Conservation (phyloP, 805 yeast genomes). For the Metschnikowia amazonensis region DNA sequence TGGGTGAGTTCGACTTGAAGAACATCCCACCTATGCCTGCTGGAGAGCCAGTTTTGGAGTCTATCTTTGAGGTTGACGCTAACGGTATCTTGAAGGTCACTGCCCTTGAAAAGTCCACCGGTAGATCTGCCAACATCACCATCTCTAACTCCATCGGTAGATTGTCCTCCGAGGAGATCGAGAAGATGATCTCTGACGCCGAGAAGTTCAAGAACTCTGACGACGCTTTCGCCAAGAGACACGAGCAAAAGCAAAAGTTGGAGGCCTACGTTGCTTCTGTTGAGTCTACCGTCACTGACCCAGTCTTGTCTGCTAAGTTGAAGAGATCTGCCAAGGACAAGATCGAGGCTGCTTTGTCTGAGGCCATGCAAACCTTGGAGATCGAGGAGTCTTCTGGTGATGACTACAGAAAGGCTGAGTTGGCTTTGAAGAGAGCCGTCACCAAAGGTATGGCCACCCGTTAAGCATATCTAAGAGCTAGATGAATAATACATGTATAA, state of each 20-base stretch:
- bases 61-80: slow-evolving; percentile 49
- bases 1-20: slow-evolving; percentile 50
- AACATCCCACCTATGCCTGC: slow-evolving; percentile 50
- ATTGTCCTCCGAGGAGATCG: slow-evolving; percentile 47
- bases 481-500: slow-evolving; percentile 20
- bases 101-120: slow-evolving; percentile 48
- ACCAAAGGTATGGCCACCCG: slow-evolving; percentile 99
- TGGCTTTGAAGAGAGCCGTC: slow-evolving; percentile 97
- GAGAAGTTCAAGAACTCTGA: slow-evolving; percentile 88
- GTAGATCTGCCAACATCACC: slow-evolving; percentile 49
- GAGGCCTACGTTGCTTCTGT: slow-evolving; percentile 90
- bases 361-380: slow-evolving; percentile 96
- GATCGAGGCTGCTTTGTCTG: slow-evolving; percentile 96
- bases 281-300: slow-evolving; percentile 95
- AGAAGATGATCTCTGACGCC: slow-evolving; percentile 47
- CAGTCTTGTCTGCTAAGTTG: slow-evolving; percentile 92
- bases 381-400: slow-evolving; percentile 95
- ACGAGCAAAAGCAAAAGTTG: slow-evolving; percentile 98
- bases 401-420: slow-evolving; percentile 98
- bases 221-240: slow-evolving; percentile 98
- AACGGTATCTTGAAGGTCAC: slow-evolving; percentile 50
- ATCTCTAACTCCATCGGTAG: slow-evolving; percentile 49
- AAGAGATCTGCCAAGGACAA: slow-evolving; percentile 96
- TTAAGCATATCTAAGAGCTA: slow-evolving; percentile 42
- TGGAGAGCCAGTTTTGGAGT: slow-evolving; percentile 49